These are phyloP conservation scores for Candida silvatica DNA, from an alignment of 805 yeast species.

Conservation along the genomic window DNA sequence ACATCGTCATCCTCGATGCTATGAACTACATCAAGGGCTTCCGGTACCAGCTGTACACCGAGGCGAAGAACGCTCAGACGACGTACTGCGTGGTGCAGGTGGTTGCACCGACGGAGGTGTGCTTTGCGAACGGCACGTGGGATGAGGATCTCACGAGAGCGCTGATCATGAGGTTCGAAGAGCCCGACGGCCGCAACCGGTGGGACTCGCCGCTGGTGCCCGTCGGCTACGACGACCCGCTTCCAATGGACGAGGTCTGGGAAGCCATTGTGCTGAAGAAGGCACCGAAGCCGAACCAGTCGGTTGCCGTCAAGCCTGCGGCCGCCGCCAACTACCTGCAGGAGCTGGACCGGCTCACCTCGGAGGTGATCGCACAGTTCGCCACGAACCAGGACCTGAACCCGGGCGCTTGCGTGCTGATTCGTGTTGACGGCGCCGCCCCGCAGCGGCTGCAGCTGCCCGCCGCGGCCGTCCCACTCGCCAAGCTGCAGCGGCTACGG, in stretches of 20 bases:
- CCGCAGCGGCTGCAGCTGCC: constrained; percentile 53
- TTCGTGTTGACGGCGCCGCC: constrained; percentile 20
- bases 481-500: constrained; percentile 76
- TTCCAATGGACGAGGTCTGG: constrained; percentile 65
- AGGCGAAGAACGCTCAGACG: constrained; percentile 77
- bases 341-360: constrained; percentile 67
- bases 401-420: constrained; percentile 40
- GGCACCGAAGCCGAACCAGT: constrained; percentile 72
- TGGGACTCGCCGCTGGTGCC: constrained; percentile 95
- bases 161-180: constrained; percentile 81
- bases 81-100: constrained; percentile 79
- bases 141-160: constrained; percentile 55
- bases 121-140: constrained; percentile 71
- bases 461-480: constrained; percentile 44
- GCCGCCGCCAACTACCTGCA: constrained; percentile 68
- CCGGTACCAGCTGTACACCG: constrained; percentile 89
- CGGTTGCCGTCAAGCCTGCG: constrained; percentile 77
- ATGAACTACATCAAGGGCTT: constrained; percentile 90
- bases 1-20: constrained; percentile 78
- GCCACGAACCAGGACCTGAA: constrained; percentile 52
- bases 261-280: constrained; percentile 48
- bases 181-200: constrained; percentile 74
- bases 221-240: constrained; percentile 45
- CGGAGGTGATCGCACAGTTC: constrained; percentile 51
- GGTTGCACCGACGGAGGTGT: constrained; percentile 54